These are phyloP conservation scores for Amanita exitialis DNA, from an alignment of 768 basidiomycete species.

Conservation along the genomic window DNA sequence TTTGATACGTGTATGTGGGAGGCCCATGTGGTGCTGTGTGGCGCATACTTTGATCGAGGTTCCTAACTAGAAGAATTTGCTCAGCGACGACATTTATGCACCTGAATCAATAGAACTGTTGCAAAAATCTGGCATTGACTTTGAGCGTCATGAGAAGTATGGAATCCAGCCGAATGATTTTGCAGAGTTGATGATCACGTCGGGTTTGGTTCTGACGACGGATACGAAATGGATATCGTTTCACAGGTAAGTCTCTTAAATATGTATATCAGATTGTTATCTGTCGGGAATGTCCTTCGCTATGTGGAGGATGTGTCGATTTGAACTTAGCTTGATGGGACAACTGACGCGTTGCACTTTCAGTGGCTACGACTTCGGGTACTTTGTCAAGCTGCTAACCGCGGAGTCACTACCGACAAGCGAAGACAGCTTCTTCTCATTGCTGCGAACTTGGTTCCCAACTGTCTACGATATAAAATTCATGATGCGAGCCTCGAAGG, in stretches of 20 bases:
- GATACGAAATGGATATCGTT: conserved; percentile 97
- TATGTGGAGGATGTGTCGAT: neutral
- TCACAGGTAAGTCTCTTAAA: conserved; percentile 61
- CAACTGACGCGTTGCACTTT: conserved; percentile 1
- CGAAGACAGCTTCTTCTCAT: conserved; percentile 86
- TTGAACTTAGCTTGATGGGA: neutral
- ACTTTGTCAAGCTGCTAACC: conserved; percentile 90
- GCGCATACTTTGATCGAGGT: neutral
- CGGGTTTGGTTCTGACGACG: conserved; percentile 79
- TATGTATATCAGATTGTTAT: neutral
- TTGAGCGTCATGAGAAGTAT: conserved; percentile 84
- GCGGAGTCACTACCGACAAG: conserved; percentile 77
- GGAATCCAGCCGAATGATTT: conserved; percentile 93
- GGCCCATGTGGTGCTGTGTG: too few species aligned
- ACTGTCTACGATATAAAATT: conserved; percentile 97
- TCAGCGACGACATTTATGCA: conserved; percentile 95
- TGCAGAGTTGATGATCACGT: conserved; percentile 94
- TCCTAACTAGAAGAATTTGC: neutral
- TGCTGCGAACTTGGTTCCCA: conserved; percentile 88
- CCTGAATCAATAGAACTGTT: conserved; percentile 95
- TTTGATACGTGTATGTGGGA: neutral
- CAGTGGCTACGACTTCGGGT: conserved; percentile 99
- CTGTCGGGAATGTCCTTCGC: too few species aligned
- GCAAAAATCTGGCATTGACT: conserved; percentile 93
- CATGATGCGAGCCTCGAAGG: conserved; percentile 83